Conservation (phyloP, 2,329 filamentous ascomycete genomes). For the Colletotrichum zoysiae region DNA sequence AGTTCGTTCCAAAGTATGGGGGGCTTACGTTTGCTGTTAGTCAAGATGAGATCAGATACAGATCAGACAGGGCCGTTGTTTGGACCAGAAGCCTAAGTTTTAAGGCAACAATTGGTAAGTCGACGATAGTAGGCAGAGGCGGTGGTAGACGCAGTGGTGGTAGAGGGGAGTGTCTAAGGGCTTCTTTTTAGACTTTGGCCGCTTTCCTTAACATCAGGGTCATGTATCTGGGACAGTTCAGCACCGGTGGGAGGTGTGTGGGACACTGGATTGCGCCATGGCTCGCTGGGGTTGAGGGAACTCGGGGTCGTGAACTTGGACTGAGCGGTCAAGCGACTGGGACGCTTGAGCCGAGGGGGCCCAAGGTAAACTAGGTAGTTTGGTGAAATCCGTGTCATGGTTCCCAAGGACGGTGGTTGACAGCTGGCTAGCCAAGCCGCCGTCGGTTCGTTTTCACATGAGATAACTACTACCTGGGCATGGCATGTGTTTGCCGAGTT, state of each 20-base stretch:
- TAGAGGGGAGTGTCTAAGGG: not conserved
- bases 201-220: not conserved
- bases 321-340: not conserved
- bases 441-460: conserved; percentile 25
- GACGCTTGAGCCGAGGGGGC: not conserved
- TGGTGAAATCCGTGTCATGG: conserved; percentile 7
- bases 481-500: conserved; percentile 28
- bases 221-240: not conserved
- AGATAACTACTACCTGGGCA: conserved; percentile 7
- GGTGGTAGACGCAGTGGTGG: not conserved
- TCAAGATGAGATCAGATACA: conserved; percentile 39
- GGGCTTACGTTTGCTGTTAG: conserved; percentile 39
- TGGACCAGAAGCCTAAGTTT: conserved; percentile 25
- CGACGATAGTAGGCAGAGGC: not conserved
- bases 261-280: conserved; percentile 35
- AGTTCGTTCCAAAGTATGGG: conserved; percentile 39
- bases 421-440: conserved; percentile 14
- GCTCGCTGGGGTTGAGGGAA: conserved; percentile 31
- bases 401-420: conserved; percentile 14
- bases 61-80: conserved; percentile 21
- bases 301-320: conserved; percentile 26
- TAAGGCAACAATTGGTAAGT: conserved; percentile 7
- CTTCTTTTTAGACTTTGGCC: conserved; percentile 10
- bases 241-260: not conserved
- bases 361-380: not conserved